Conservation (phyloP, 768 basidiomycete genomes). For the Lactarius psammicola region DNA sequence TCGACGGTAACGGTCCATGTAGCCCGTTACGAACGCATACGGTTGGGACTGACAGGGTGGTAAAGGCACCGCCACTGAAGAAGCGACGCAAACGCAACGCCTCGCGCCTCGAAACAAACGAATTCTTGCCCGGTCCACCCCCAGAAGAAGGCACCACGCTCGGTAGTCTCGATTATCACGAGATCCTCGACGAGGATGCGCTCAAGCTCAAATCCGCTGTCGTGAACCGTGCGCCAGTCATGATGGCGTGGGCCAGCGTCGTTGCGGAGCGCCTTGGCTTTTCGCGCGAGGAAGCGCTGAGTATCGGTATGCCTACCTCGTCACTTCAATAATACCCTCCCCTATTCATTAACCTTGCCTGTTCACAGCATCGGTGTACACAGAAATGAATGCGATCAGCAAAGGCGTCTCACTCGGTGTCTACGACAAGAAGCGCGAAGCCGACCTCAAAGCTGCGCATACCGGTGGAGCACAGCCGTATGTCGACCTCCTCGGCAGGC, state of each 20-base stretch:
- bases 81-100: conserved; percentile 58
- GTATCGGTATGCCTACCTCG: conserved; percentile 70
- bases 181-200: conserved; percentile 68
- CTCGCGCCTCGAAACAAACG: conserved; percentile 49
- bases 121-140: conserved; percentile 54
- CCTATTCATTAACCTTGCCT: neutral
- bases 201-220: conserved; percentile 60
- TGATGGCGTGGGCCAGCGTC: conserved; percentile 90
- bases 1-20: conserved; percentile 14
- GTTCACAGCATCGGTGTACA: conserved; percentile 81
- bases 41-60: neutral
- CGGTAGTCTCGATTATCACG: conserved; percentile 67
- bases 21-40: neutral
- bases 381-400: conserved; percentile 85
- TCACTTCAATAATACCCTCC: neutral
- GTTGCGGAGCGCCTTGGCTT: conserved; percentile 89
- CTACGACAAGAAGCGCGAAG: conserved; percentile 54
- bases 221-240: conserved; percentile 89
- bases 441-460: conserved; percentile 52
- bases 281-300: conserved; percentile 83
- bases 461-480: conserved; percentile 69
- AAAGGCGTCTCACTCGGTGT: conserved; percentile 86
- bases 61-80: conserved; percentile 38
- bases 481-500: conserved; percentile 79
- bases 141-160: conserved; percentile 49